These are phyloP conservation scores for Vishniacozyma victoriae DNA, from an alignment of 768 basidiomycete species.

Conservation along the genomic window DNA sequence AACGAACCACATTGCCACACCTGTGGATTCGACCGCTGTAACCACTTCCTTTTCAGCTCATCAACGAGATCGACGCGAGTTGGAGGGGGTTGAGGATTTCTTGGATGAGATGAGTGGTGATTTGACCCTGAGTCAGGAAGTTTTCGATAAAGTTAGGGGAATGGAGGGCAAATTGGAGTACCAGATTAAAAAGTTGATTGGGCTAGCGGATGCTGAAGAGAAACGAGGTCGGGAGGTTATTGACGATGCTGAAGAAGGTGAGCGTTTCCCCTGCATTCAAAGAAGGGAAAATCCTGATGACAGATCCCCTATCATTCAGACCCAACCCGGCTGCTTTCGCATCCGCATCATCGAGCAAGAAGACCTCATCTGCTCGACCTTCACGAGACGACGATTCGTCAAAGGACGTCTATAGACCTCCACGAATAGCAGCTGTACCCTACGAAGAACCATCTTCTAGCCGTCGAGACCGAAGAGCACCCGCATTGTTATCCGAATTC, in stretches of 20 bases:
- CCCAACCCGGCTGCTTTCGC: conserved; percentile 78
- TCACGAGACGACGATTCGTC: conserved; percentile 16
- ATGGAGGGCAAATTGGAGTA: conserved; percentile 85
- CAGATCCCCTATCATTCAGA: conserved; percentile 86
- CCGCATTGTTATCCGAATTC: conserved; percentile 44
- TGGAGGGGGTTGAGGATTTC: neutral
- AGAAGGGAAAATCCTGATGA: conserved; percentile 1
- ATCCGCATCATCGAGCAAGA: conserved; percentile 26
- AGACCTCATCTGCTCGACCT: conserved; percentile 21
- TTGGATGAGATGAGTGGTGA: conserved; percentile 63
- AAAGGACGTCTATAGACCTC: conserved; percentile 54
- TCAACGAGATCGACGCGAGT: neutral
- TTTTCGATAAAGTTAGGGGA: conserved; percentile 79
- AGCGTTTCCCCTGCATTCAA: conserved; percentile 16
- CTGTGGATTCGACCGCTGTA: conserved; percentile 7
- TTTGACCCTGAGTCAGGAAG: conserved; percentile 70
- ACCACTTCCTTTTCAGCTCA: conserved; percentile 2
- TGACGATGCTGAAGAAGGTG: conserved; percentile 58
- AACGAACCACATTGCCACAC: conserved; percentile 1
- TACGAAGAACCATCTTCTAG: conserved; percentile 56
- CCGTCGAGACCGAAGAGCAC: conserved; percentile 52
- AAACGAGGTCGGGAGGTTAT: conserved; percentile 38
- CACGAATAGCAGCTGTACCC: conserved; percentile 80
- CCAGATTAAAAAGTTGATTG: conserved; percentile 90
- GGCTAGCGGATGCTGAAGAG: conserved; percentile 58